Evolutionary conservation across 1,284 basidiomycete genomes (phyloP).

Genomic region (Termitomyces sp.): DNA sequence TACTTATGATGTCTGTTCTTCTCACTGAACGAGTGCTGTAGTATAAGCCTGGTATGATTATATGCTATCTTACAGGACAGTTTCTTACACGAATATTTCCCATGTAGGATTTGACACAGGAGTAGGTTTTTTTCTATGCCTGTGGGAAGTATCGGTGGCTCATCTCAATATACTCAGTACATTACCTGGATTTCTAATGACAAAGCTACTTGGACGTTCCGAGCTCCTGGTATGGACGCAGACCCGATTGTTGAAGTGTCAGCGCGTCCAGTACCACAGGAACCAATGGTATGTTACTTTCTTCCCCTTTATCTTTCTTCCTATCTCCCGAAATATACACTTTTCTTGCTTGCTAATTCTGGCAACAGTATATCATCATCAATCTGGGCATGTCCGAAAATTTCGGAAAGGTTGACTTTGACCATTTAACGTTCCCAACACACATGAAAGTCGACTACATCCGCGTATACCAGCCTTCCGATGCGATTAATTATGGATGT

Average conservation of each 20-base stretch:
- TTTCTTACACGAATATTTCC: conserved; percentile 1
- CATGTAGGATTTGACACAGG: conserved; percentile 40
- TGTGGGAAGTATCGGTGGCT: neutral
- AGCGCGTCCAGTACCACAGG: conserved; percentile 73
- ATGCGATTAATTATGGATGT: conserved; percentile 74
- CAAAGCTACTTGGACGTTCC: conserved; percentile 61
- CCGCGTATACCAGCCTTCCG: conserved; percentile 73
- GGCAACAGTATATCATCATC: conserved; percentile 62
- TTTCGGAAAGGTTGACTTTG: conserved; percentile 68
- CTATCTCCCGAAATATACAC: neutral
- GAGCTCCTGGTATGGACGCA: conserved; percentile 56
- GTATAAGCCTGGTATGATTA: conserved; percentile 39
- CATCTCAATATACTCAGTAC: conserved; percentile 42
- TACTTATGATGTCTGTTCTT: neutral
- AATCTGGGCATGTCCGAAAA: conserved; percentile 82
- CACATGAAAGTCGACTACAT: conserved; percentile 80
- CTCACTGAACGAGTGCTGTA: conserved; percentile 14
- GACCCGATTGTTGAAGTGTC: conserved; percentile 62
- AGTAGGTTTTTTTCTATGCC: conserved; percentile 20
- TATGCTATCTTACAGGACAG: neutral
- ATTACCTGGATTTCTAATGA: conserved; percentile 74
- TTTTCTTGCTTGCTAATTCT: neutral
- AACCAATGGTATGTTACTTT: conserved; percentile 14
- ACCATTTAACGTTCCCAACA: conserved; percentile 63
- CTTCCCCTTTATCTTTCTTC: neutral